Percentiles rank a stretch among this genome's conserved stretches.
phyloP scores from a whole-genome alignment of 805 yeast species.

The Starmerella riodocensis region DNA sequence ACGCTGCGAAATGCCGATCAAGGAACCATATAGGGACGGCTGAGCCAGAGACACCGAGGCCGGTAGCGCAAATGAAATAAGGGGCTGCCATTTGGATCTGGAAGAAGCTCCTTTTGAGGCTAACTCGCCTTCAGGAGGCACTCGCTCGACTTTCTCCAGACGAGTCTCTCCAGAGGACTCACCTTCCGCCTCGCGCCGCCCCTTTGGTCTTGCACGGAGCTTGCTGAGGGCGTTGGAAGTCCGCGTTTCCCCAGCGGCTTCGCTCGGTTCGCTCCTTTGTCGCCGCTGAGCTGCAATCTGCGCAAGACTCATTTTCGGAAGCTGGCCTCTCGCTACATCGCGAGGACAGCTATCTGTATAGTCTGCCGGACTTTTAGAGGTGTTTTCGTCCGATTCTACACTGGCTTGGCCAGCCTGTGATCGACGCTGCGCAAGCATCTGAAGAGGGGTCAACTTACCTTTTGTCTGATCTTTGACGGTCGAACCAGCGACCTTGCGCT shows the following conservation, averaged over 20 bases:
- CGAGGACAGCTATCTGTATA: no score
- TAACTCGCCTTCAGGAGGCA: no score
- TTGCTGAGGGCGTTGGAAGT: constrained; percentile 3
- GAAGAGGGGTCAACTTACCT: constrained; percentile 21
- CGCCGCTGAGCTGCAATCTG: constrained; percentile 9
- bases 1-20: constrained; percentile 5
- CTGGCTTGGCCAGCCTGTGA: neutral
- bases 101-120: no score
- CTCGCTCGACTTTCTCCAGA: no score
- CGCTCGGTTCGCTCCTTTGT: neutral
- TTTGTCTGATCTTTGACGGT: no score
- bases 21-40: constrained; percentile 13
- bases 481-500: constrained; percentile 2
- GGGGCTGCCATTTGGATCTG: constrained; percentile 1
- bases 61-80: constrained; percentile 3
- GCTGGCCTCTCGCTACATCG: no score
- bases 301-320: constrained; percentile 6
- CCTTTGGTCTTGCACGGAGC: constrained; percentile 2
- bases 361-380: no score
- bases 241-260: neutral
- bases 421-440: constrained; percentile 15
- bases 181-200: no score
- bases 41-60: neutral
- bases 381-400: no score
- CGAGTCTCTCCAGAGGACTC: no score